A percentile compares a stretch with the other conserved stretches of the same genome.
These are phyloP conservation scores for Globisporangium parvum DNA, from an alignment of 352 stramenopile genomes.

Conservation along the genomic window DNA sequence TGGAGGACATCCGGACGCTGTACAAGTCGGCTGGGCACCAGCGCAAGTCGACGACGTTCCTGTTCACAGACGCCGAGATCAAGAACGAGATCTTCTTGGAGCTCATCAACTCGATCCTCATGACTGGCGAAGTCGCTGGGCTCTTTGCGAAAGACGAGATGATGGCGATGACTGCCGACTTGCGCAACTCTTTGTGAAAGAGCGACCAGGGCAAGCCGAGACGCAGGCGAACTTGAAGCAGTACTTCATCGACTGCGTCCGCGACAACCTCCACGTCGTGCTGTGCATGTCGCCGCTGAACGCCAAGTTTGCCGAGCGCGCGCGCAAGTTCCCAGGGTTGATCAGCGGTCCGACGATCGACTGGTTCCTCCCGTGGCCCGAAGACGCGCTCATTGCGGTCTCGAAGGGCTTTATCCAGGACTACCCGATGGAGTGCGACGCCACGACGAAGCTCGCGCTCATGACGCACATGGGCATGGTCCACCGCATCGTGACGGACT, in stretches of 20 bases:
- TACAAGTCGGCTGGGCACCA: conserved; percentile 97
- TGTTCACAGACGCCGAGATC: conserved; percentile 99
- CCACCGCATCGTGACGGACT: conserved; percentile 95
- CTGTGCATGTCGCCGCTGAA: conserved; percentile 99
- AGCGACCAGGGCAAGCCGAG: conserved; percentile 92
- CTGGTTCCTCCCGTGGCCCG: conserved; percentile 98
- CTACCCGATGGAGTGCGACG: conserved; percentile 93
- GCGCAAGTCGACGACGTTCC: conserved; percentile 94
- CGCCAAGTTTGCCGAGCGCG: conserved; percentile 95
- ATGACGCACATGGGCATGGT: conserved; percentile 99
- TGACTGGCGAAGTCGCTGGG: conserved; percentile 97
- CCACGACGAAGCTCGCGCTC: conserved; percentile 77
- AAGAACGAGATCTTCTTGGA: conserved; percentile 99
- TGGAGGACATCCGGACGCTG: conserved; percentile 95
- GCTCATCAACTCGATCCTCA: conserved; percentile 97
- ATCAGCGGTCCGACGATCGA: conserved; percentile 98
- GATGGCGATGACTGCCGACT: conserved; percentile 97
- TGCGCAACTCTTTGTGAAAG: conserved; percentile 94
- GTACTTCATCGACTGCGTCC: conserved; percentile 97
- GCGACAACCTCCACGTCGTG: conserved; percentile 98
- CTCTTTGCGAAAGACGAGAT: conserved; percentile 99
- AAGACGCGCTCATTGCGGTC: conserved; percentile 96
- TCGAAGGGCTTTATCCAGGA: conserved; percentile 96
- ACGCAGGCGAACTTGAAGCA: conserved; percentile 96
- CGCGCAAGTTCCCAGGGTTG: conserved; percentile 96